Evolutionary conservation across 176 grass and related monocot species (phyloP), one percentile per base, ranked within the genome.

Genomic region (Panicum miliaceum): DNA sequence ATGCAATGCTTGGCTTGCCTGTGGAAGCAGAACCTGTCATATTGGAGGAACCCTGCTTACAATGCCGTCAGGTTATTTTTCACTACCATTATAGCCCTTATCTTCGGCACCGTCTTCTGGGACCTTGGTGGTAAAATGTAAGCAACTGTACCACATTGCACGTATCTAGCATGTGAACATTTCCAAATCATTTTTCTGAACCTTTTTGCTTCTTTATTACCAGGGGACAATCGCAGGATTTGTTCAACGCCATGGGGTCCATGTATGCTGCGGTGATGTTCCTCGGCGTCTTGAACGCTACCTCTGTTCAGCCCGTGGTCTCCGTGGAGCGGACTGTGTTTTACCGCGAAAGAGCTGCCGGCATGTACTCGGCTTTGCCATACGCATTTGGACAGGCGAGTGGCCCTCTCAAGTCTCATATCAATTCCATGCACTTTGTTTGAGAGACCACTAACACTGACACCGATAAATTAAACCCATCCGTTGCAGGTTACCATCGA

Each of bases 301-400:
- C 76, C 8, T 88, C 95, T 19, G 95, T 95, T 75, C 90, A 91
- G 82, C 95, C 95, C 32, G 90, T 94, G 69, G 92, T 98, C 61
- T 83, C 90, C 0, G 86, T 98, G 59, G 95, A 95, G 80, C 71
- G 95, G 40, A 93, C 92, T 0, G 95, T 98, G 54, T 98, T 98
- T 59, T 98, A 98, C 60, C 90, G 95, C 69, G 95, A 98, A 85
- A 91, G 79, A 90, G 95, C 90, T 10, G 92, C 95, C 0, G 95
- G 92, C 42, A 91, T 97, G 95, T 97, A 94, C 35, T 94, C 87
- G 6, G 92, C 95, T 62, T 86, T 97, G 69, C 90, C 95, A 36
- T 98, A 98, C 57, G 95, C 95, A 88, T 98, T 98, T 80, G 95
- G 87, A 77, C 95, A 98, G 79, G 95, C 94, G 85, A 85, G 52